Conservation (phyloP, 108 stramenopile species). For the Nannochloropsis oceanica region DNA sequence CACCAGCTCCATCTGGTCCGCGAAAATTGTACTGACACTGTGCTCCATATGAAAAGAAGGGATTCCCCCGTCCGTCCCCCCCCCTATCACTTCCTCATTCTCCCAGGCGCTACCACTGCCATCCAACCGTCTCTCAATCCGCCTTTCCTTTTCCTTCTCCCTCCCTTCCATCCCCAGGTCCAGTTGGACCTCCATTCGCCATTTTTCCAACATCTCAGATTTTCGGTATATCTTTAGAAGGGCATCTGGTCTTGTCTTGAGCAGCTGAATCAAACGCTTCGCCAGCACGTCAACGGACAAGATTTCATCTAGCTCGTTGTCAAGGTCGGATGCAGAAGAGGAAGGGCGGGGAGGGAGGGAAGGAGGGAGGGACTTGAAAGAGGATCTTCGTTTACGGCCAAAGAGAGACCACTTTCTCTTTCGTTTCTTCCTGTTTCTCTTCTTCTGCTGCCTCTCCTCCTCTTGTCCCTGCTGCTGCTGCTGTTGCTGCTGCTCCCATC, state of each 20-base stretch:
- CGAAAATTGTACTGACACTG: background rate
- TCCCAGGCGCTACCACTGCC: background rate
- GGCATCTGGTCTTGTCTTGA: background rate
- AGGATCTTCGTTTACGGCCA: too few species aligned
- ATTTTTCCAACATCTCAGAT: background rate
- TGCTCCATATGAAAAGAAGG: background rate
- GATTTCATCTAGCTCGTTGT: background rate
- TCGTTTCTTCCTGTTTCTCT: background rate
- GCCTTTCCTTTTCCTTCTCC: background rate
- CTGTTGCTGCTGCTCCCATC: background rate
- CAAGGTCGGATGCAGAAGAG: too few species aligned
- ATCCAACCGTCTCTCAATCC: background rate
- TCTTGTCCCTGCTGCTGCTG: background rate
- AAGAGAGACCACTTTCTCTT: background rate
- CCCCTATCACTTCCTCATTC: too few species aligned
- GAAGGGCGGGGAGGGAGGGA: too few species aligned
- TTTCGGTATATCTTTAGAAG: background rate
- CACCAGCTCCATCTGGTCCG: background rate
- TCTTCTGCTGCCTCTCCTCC: background rate
- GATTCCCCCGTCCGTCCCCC: too few species aligned
- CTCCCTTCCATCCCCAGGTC: background rate
- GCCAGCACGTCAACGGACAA: background rate
- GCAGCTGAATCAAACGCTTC: background rate
- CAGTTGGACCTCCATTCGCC: background rate
- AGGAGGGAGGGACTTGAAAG: too few species aligned